Conservation (phyloP, 257 asterid genomes). For the Solanum appendiculatum region DNA sequence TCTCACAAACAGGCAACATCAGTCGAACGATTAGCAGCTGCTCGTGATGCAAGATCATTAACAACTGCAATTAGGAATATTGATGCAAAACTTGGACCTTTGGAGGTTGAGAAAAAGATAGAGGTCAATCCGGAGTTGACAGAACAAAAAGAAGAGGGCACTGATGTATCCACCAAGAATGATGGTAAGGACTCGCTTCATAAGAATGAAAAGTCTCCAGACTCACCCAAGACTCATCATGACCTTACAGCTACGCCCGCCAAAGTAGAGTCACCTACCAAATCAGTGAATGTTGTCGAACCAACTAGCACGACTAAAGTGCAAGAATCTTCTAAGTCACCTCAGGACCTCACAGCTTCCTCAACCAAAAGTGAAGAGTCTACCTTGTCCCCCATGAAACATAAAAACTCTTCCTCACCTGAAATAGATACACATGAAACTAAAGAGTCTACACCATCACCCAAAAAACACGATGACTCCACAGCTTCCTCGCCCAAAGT, state of each 20-base stretch:
- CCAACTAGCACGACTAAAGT: neutral
- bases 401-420: no score
- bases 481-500: no score
- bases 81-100: constrained; percentile 52
- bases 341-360: no score
- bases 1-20: constrained; percentile 29
- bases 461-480: no score
- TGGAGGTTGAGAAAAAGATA: constrained; percentile 18
- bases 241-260: neutral
- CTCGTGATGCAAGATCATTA: constrained; percentile 56
- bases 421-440: no score
- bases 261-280: neutral
- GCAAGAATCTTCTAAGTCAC: no score
- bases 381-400: no score
- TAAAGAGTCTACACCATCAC: no score
- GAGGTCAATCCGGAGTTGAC: constrained; percentile 7
- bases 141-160: neutral
- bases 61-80: constrained; percentile 28
- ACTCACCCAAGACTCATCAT: neutral
- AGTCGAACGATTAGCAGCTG: constrained; percentile 27
- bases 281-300: neutral
- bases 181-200: constrained; percentile 4
- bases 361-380: no score
- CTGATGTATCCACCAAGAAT: neutral
- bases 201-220: neutral